Conservation (phyloP, 129 eudicot species). For the Sambucus nigra region DNA sequence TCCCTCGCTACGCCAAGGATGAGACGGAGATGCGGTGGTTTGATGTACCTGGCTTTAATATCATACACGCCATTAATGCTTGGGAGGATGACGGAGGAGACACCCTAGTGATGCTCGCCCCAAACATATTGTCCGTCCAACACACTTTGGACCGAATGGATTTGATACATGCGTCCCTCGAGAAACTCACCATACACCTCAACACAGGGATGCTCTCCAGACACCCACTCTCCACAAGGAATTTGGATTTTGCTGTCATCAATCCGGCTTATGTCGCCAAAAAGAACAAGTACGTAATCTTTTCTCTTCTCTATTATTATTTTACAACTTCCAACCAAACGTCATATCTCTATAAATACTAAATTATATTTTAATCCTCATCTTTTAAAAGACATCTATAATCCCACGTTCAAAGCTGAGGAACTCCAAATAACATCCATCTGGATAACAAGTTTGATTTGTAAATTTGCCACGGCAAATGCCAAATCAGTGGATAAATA, state of each 20-base stretch:
- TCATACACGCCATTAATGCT: slow-evolving; percentile 39
- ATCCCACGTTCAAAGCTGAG: too few relatives aligned
- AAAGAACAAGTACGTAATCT: slow-evolving; percentile 31
- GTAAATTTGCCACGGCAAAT: too few relatives aligned
- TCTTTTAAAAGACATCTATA: too few relatives aligned
- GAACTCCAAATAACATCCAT: too few relatives aligned
- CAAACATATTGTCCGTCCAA: slow-evolving; percentile 44
- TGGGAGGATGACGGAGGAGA: slow-evolving; percentile 53
- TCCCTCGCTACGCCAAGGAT: slow-evolving; percentile 39
- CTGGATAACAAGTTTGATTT: too few relatives aligned
- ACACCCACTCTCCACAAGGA: slow-evolving; percentile 41
- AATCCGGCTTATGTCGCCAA: slow-evolving; percentile 33
- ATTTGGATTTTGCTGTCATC: slow-evolving; percentile 43
- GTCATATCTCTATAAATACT: too few relatives aligned
- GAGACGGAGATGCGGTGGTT: slow-evolving; percentile 53
- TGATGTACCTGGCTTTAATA: slow-evolving; percentile 50
- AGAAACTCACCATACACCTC: slow-evolving; percentile 39
- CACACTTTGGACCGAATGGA: slow-evolving; percentile 51
- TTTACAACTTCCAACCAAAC: too few relatives aligned
- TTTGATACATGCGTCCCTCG: slow-evolving; percentile 38
- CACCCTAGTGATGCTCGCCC: slow-evolving; percentile 40
- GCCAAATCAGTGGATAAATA: too few relatives aligned
- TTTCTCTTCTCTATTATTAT: too few relatives aligned
- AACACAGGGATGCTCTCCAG: slow-evolving; percentile 35
- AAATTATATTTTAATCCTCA: too few relatives aligned